Conservation (phyloP, 2,329 filamentous ascomycete species). For the Nemania sp. region DNA sequence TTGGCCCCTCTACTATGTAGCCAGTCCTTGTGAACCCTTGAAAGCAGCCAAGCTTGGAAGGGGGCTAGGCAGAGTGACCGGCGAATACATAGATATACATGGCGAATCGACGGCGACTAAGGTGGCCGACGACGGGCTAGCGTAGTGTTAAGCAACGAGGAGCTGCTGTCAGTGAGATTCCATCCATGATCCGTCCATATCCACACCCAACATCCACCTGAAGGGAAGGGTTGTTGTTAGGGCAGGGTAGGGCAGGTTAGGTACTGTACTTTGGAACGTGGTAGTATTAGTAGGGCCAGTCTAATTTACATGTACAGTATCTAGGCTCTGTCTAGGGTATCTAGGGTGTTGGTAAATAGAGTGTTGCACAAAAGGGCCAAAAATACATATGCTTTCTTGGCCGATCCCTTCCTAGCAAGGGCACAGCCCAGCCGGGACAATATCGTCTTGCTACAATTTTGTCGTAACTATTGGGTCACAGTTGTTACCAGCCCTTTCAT, state of each 20-base stretch:
- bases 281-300: constrained; percentile 5
- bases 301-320: background rate
- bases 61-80: constrained; percentile 31
- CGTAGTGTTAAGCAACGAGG: constrained; percentile 18
- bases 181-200: constrained; percentile 17
- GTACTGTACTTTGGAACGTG: constrained; percentile 17
- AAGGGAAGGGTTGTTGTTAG: constrained; percentile 15
- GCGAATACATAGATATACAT: constrained; percentile 36
- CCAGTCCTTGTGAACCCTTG: constrained; percentile 21
- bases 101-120: constrained; percentile 22
- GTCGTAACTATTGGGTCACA: background rate
- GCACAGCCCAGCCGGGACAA: constrained; percentile 15
- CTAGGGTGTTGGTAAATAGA: background rate
- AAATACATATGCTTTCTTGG: constrained; percentile 20
- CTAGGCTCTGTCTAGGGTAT: background rate
- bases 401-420: constrained; percentile 29
- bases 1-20: too few species aligned
- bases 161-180: constrained; percentile 31
- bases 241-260: constrained; percentile 9
- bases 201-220: constrained; percentile 20
- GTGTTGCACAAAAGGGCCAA: constrained; percentile 35
- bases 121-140: constrained; percentile 24
- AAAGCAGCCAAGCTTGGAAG: constrained; percentile 24
- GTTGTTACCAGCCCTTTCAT: background rate
- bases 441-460: constrained; percentile 1